Percentiles rank a stretch among this genome's conserved stretches.
These are phyloP conservation scores for Diaporthe sp. DNA, from an alignment of 2,329 filamentous ascomycete genomes.

Conservation along the genomic window DNA sequence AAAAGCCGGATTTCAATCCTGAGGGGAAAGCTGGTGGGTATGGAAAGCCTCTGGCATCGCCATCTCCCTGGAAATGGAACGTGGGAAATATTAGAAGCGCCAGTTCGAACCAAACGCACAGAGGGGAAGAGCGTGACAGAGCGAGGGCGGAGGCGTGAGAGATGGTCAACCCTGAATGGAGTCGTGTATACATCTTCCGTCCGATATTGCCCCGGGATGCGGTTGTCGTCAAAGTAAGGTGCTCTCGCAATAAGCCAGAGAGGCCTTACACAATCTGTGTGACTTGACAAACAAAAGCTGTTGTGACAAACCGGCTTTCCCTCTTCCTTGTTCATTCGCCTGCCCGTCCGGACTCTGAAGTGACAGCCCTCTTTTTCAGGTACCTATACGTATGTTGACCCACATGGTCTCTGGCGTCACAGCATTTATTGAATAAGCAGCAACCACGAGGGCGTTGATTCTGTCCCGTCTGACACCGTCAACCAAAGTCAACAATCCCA, in stretches of 20 bases:
- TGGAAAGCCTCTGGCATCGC: background rate
- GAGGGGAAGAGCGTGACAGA: background rate
- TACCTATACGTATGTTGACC: background rate
- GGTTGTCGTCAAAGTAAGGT: background rate
- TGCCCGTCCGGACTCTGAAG: background rate
- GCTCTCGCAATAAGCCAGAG: background rate
- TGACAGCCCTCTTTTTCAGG: slow-evolving; percentile 18
- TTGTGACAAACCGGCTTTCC: background rate
- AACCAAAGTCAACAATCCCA: background rate
- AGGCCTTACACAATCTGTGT: background rate
- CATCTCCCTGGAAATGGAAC: background rate
- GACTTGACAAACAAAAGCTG: background rate
- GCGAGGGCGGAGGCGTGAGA: background rate
- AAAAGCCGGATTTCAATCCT: too few relatives aligned
- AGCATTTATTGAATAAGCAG: slow-evolving; percentile 19
- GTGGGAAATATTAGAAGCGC: background rate
- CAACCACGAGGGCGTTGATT: background rate
- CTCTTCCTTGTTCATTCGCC: background rate
- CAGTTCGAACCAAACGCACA: background rate
- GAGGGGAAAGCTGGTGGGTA: background rate
- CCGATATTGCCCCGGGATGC: background rate
- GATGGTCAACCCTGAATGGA: background rate
- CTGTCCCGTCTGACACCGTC: background rate
- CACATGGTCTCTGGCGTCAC: slow-evolving; percentile 15
- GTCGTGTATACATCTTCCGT: background rate